phyloP scores from a whole-genome alignment of 768 basidiomycete genomes.

The Tephrocybe sp. region DNA sequence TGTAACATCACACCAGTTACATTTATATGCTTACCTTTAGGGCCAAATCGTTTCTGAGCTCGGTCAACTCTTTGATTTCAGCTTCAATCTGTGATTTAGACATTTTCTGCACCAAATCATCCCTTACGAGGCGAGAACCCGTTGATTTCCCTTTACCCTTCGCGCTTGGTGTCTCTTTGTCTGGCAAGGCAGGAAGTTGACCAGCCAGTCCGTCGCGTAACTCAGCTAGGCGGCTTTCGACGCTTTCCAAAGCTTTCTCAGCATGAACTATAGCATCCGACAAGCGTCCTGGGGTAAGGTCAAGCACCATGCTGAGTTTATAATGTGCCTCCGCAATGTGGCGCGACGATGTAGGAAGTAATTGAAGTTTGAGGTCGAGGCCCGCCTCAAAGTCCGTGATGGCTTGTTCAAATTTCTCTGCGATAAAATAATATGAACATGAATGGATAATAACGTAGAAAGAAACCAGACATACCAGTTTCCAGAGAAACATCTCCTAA shows the following conservation, averaged over 20 bases:
- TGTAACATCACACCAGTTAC: not conserved
- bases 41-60: constrained; percentile 76
- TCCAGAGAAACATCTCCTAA: constrained; percentile 97
- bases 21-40: constrained; percentile 56
- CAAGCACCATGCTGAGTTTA: constrained; percentile 90
- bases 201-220: constrained; percentile 46
- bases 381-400: constrained; percentile 83
- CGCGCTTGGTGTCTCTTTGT: constrained; percentile 32
- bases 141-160: constrained; percentile 76
- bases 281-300: constrained; percentile 83
- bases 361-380: constrained; percentile 63
- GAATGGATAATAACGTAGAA: not conserved
- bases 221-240: constrained; percentile 65
- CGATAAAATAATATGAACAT: constrained; percentile 5
- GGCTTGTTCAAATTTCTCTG: constrained; percentile 96
- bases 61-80: constrained; percentile 78
- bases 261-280: constrained; percentile 81
- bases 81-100: constrained; percentile 67
- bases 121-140: constrained; percentile 39
- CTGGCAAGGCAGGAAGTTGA: constrained; percentile 29
- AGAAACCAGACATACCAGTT: constrained; percentile 61
- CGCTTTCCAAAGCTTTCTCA: constrained; percentile 75
- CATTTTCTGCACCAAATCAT: constrained; percentile 64
- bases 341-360: constrained; percentile 85
- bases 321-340: constrained; percentile 94